Base-by-base conservation (phyloP, 179 eudicot species). In the Gypsophila paniculata region DNA sequence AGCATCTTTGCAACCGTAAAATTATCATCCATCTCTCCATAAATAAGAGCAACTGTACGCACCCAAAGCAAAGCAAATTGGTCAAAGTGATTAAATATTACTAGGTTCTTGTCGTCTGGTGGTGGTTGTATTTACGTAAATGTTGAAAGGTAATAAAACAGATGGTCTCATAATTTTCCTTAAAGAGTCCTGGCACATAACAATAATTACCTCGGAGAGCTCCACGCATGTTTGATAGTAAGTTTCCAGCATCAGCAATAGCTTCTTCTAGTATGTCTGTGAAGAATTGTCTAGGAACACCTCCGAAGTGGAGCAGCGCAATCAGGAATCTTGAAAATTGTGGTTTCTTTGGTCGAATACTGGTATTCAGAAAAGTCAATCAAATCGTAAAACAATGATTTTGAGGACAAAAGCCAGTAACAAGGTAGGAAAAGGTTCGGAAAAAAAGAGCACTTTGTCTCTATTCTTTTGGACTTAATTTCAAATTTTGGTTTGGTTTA, bases 231-330 rank as follows among this genome's bases (percentile, higher is more conserved):
- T 26, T 68, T 23, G 58, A 75, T 75, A 71, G 83, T 58, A 81
- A 75, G 32, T 59, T 70, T 44, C 48, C 79, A 48, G 89, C 74
- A 71, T 85, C 88, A 48, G 71, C 63, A 72, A 90, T 68, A 74
- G 86, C 82, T 46, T 77, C 77, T 21, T 5, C 46, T 54, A 94
- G 70, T 74, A 89, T 46, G 69, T 79, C 62, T 59, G 80, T 54
- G 72, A 94, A 94, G 63, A 65, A 88, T 0, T 80, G 75, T 51
- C 70, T 75, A 0, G 97, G 97, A 63, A 94, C 90, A 52, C 97
- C 97, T 60, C 99, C 99, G 75, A 76, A 88, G 79, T 74, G 83
- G 71, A 94, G 84, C 25, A 94, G 82, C 36, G 89, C 88, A 74
- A 93, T 93, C 85, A 93, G 78, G 70, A 79, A 74, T 78, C 76